Evolutionary conservation across 257 asterid species (phyloP).

Genomic region (Linaria vulgaris): DNA sequence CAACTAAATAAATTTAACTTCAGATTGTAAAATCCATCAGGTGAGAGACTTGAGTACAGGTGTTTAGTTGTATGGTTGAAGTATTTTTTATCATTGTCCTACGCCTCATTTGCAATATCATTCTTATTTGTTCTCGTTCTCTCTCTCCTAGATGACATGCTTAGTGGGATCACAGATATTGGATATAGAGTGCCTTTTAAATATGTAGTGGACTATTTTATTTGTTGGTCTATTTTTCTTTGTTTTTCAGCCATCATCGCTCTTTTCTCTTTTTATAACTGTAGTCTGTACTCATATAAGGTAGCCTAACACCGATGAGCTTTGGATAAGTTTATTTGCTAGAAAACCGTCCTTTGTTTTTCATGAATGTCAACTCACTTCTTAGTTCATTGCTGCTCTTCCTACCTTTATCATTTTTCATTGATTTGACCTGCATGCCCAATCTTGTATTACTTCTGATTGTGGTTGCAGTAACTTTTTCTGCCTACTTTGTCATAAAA

Average conservation of each 20-base stretch:
- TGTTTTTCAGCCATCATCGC: not conserved
- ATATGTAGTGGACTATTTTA: not conserved
- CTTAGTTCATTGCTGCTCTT: not conserved
- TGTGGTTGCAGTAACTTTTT: too few species aligned
- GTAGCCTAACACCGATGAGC: not conserved
- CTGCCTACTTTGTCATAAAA: too few species aligned
- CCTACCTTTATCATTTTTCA: not conserved
- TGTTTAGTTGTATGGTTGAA: not conserved
- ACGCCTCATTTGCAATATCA: not conserved
- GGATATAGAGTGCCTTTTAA: not conserved
- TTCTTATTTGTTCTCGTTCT: not conserved
- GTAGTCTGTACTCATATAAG: too few species aligned
- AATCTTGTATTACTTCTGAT: too few species aligned
- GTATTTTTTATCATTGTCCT: not conserved
- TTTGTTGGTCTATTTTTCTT: not conserved
- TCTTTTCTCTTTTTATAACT: not conserved
- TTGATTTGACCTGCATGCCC: conserved; percentile 1
- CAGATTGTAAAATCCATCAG: not conserved
- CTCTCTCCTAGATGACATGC: not conserved
- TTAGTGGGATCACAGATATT: not conserved
- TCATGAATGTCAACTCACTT: not conserved
- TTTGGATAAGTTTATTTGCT: not conserved
- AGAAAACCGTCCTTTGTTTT: not conserved
- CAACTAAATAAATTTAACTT: too few species aligned
- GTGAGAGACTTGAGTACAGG: not conserved